A percentile compares a stretch with the other conserved stretches of the same genome.
phyloP scores from a whole-genome alignment of 352 stramenopile species.

The Globisporangium emineosum region DNA sequence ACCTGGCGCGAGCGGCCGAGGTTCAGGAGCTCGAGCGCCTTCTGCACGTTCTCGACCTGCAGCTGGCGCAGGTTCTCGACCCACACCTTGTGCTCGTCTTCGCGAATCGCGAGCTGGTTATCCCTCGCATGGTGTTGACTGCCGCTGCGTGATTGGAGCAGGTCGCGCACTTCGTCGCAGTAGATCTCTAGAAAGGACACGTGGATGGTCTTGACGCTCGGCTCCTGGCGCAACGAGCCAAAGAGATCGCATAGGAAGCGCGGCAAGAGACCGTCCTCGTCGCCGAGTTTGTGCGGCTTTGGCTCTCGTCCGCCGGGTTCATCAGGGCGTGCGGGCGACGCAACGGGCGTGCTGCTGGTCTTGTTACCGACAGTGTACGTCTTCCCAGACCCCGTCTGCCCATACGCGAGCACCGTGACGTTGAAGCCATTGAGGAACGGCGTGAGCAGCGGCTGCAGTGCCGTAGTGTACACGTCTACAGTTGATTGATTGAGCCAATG shows the following conservation, averaged over 20 bases:
- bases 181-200: constrained; percentile 92
- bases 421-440: constrained; percentile 59
- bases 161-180: constrained; percentile 90
- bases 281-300: constrained; percentile 3
- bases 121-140: constrained; percentile 1
- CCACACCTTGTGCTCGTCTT: constrained; percentile 38
- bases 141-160: constrained; percentile 52
- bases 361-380: constrained; percentile 53
- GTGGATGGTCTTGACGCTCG: constrained; percentile 31
- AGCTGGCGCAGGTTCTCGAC: constrained; percentile 43
- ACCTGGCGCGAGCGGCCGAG: constrained; percentile 36
- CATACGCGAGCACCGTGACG: constrained; percentile 58
- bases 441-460: constrained; percentile 41
- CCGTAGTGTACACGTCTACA: constrained; percentile 33
- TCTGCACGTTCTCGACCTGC: constrained; percentile 30
- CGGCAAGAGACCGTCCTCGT: constrained; percentile 45
- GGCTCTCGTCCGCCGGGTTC: neutral
- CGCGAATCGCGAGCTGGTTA: constrained; percentile 30
- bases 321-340: constrained; percentile 11
- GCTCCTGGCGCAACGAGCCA: constrained; percentile 31
- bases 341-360: constrained; percentile 15
- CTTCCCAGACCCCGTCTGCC: constrained; percentile 57
- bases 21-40: constrained; percentile 47
- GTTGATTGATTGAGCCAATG: too few relatives aligned
- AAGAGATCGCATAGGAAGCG: constrained; percentile 55